phyloP scores from a whole-genome alignment of 352 stramenopile species.

The Phytophthora crassamura region DNA sequence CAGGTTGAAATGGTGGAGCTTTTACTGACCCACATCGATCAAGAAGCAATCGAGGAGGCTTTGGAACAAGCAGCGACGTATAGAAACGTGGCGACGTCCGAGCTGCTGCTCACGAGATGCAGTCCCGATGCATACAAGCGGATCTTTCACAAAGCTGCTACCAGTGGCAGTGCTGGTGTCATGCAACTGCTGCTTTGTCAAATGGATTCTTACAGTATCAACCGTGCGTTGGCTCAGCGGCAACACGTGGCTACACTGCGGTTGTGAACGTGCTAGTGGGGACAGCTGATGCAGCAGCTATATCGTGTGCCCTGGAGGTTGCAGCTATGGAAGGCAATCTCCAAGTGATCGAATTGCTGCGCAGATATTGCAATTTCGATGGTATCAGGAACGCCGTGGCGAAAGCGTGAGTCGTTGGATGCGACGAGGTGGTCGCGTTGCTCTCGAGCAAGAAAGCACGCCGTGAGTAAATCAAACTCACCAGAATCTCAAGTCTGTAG shows the following conservation, averaged over 20 bases:
- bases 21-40: not conserved
- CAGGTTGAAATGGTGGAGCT: no score
- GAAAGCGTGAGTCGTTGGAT: not conserved
- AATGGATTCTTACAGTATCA: not conserved
- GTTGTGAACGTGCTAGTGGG: not conserved
- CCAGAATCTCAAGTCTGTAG: no score
- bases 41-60: not conserved
- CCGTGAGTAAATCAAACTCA: no score
- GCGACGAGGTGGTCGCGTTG: not conserved
- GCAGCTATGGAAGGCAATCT: not conserved
- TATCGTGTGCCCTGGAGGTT: not conserved
- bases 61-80: not conserved
- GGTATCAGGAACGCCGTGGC: not conserved
- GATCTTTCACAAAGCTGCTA: not conserved
- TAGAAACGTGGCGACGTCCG: not conserved
- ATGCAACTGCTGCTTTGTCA: not conserved
- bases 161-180: not conserved
- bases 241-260: not conserved
- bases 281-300: not conserved
- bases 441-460: no score
- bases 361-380: not conserved
- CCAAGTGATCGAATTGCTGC: not conserved
- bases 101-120: not conserved
- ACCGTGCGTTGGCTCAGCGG: not conserved
- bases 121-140: not conserved